phyloP scores from a whole-genome alignment of 768 basidiomycete genomes.

The Rhodotorula toruloides region DNA sequence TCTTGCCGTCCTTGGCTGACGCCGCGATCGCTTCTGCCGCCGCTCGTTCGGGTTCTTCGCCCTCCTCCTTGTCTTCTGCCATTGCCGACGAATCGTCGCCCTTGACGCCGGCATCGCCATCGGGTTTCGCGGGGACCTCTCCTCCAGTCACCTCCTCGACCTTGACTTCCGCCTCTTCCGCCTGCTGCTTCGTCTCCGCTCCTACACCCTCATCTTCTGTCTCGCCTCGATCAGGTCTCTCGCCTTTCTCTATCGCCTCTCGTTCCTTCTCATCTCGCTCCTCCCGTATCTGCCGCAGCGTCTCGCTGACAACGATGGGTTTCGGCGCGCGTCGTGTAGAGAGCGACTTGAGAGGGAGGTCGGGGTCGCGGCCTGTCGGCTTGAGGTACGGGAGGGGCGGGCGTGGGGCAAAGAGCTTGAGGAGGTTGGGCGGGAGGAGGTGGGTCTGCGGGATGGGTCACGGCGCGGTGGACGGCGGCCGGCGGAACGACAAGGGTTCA shows the following conservation, averaged over 20 bases:
- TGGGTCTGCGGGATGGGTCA: conserved; percentile 51
- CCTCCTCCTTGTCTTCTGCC: too few species aligned
- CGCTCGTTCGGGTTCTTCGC: too few species aligned
- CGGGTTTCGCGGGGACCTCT: too few species aligned
- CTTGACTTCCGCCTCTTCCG: not conserved
- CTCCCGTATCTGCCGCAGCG: conserved; percentile 70
- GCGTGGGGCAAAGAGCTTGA: conserved; percentile 92
- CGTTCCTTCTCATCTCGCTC: conserved; percentile 59
- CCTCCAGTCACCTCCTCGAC: not conserved
- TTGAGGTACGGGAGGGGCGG: conserved; percentile 81
- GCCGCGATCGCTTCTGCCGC: too few species aligned
- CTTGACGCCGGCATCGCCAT: too few species aligned
- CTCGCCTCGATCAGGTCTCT: not conserved
- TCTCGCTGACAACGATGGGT: conserved; percentile 68
- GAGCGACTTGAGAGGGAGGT: conserved; percentile 46
- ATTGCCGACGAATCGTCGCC: too few species aligned
- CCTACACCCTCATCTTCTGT: not conserved
- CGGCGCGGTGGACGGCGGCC: not conserved
- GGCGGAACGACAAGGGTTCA: too few species aligned
- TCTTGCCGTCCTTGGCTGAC: conserved; percentile 41
- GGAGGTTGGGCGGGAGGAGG: conserved; percentile 86
- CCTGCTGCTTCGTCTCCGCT: not conserved
- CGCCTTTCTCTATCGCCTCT: conserved; percentile 40
- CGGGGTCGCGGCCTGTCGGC: conserved; percentile 76
- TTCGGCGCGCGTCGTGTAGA: conserved; percentile 42